Base-by-base conservation (phyloP, 208 protist genomes). In the Trypanosoma mega region DNA sequence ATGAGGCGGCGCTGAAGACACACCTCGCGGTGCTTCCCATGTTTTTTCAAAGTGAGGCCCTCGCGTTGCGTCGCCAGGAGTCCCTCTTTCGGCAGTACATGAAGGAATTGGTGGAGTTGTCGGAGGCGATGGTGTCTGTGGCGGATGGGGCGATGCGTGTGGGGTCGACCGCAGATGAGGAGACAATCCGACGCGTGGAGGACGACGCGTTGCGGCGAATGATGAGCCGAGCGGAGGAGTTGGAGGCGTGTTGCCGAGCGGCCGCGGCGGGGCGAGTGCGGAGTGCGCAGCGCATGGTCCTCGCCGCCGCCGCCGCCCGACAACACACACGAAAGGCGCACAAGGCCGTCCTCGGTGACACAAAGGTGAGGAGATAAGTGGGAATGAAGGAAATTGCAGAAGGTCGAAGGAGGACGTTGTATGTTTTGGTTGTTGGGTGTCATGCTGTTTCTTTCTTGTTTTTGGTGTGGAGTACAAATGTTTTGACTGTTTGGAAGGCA, bases 21-120 rank as follows among this genome's bases (percentile, higher is more conserved):
- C 75, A 74, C 14, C 68, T 73, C 18, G 82, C 85, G 21, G 82
- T 79, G 66, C 72, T 93, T 56, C 85, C 85, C 20, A 93, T 89
- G 85, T 76, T 78, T 33, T 48, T 93, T 48, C 79, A 88, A 52
- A 77, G 74, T 0, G 82, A 93, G 46, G 80, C 80, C 24, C 69
- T 85, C 31, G 59, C 66, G 23, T 63, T 80, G 11, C 76, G 80
- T 0, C 63, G 74, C 2, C 82, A 93, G 61, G 85, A 93, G 53
- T 74, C 85, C 16, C 56, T 75, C 30, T 68, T 77, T 45, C 62
- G 80, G 3, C 69, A 86, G 43, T 67, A 76, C 61, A 89, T 76
- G 68, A 75, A 77, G 23, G 81, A 93, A 59, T 56, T 93, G 14
- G 59, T 90, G 18, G 49, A 69, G 2, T 57, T 93, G 9, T 84